Evolutionary conservation across 805 yeast species (phyloP), one percentile per base, ranked within the genome.

Genomic region (Pichia nanzhaoensis): DNA sequence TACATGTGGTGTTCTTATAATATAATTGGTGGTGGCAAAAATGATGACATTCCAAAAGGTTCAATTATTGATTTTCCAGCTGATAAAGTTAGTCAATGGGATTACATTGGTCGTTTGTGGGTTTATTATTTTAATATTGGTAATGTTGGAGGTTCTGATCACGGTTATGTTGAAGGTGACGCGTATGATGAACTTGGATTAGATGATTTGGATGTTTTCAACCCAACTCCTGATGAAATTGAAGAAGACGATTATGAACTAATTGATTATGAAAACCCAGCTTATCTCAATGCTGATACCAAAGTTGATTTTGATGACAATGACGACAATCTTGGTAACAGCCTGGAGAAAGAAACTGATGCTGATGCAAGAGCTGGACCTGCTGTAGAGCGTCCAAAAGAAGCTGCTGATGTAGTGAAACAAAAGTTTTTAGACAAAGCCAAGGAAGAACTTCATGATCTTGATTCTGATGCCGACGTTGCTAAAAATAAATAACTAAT

Each of bases 1-100:
- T 79, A 79, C 54, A 54, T 73, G 17, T 79, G 82, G 78, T 78
- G 84, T 66, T 83, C 82, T 0, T 77, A 75, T 56, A 77, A 77
- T 48, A 56, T 64, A 18, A 66, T 78, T 49, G 84, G 84, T 17
- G 80, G 75, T 2, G 67, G 65, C 18, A 24, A 58, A 12, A 67
- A 63, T 33, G 65, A 63, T 28, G 67, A 65, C 28, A 61, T 63
- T 36, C 69, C 68, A 39, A 53, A 53, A 5, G 84, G 85, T n/a
- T 58, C 61, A 17, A 50, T 76, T 20, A 65, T 78, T 24, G 64
- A 65, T 35, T 70, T 62, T 44, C 54, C 56, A n/a, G 48, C 59
- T 2, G 39, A 48, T 3, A 58, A 59, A 30, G 59, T 59, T 10
- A 59, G 57, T 14, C 58, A 63, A 40, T 73, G 68, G 55, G 60